phyloP scores from a whole-genome alignment of 805 yeast genomes.

The Candida glaebosa region DNA sequence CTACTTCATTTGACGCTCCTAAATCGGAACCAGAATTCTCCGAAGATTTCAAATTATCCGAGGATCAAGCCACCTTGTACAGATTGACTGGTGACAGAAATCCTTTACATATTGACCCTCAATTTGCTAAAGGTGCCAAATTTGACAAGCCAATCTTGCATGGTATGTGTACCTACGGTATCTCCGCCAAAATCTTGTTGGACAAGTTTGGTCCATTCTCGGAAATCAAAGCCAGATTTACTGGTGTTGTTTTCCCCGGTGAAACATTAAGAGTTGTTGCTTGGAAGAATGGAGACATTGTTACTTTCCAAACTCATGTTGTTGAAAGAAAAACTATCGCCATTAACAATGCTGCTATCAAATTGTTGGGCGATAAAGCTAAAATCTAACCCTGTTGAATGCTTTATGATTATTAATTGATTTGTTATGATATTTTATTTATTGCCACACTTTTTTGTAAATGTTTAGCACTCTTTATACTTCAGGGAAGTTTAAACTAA shows the following conservation, averaged over 20 bases:
- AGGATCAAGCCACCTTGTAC: constrained; percentile 83
- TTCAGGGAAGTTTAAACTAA: constrained; percentile 1
- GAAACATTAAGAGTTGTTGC: constrained; percentile 77
- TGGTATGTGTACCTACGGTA: constrained; percentile 87
- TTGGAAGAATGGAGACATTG: constrained; percentile 75
- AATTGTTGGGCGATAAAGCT: constrained; percentile 41
- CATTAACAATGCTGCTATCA: constrained; percentile 84
- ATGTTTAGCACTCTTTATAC: background rate
- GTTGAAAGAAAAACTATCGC: constrained; percentile 76
- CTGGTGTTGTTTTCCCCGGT: constrained; percentile 93
- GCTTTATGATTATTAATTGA: background rate
- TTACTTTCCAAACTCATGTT: constrained; percentile 77
- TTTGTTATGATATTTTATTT: constrained; percentile 5
- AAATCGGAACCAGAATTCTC: constrained; percentile 63
- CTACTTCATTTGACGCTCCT: constrained; percentile 62
- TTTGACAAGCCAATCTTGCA: constrained; percentile 87
- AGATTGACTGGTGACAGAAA: constrained; percentile 92
- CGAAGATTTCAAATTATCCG: constrained; percentile 51
- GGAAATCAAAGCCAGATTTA: constrained; percentile 86
- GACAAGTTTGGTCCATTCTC: constrained; percentile 79
- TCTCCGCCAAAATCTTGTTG: constrained; percentile 67
- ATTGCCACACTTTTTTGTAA: constrained; percentile 2
- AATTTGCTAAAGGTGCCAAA: constrained; percentile 81
- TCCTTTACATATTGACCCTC: constrained; percentile 94
- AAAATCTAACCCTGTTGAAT: constrained; percentile 24